Evolutionary conservation across 106 monocot species (phyloP).

Genomic region (Dendrobium chrysotoxum): DNA sequence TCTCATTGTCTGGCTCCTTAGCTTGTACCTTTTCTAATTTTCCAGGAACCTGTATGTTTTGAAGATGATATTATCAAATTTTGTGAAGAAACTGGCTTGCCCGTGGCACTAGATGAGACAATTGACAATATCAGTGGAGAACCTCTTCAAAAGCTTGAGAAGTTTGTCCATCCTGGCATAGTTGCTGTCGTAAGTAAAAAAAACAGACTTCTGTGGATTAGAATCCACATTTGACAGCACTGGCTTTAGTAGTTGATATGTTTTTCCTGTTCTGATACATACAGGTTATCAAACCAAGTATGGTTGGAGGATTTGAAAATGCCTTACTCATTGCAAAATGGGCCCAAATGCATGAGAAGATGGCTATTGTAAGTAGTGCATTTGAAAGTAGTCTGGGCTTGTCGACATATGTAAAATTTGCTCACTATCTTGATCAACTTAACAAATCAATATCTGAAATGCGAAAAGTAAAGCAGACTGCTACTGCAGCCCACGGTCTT

Average conservation of each 20-base stretch:
- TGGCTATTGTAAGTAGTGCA: constrained; percentile 74
- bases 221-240: not conserved
- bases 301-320: constrained; percentile 86
- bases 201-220: constrained; percentile 6
- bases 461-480: constrained; percentile 15
- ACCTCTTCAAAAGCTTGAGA: constrained; percentile 31
- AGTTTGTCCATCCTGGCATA: constrained; percentile 70
- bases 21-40: constrained; percentile 4
- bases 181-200: constrained; percentile 72
- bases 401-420: constrained; percentile 61
- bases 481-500: constrained; percentile 63
- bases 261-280: constrained; percentile 12
- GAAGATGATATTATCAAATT: constrained; percentile 81
- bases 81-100: constrained; percentile 74
- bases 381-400: constrained; percentile 90
- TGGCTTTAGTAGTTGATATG: constrained; percentile 1
- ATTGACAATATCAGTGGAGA: constrained; percentile 56
- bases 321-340: constrained; percentile 69
- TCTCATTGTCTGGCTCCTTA: no score
- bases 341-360: constrained; percentile 76
- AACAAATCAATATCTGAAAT: constrained; percentile 32
- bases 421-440: constrained; percentile 47
- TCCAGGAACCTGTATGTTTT: constrained; percentile 82
- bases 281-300: constrained; percentile 89
- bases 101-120: constrained; percentile 88